Base-by-base conservation (phyloP, 192 early-diverging fungal species). In the Chytriomyces sp. region DNA sequence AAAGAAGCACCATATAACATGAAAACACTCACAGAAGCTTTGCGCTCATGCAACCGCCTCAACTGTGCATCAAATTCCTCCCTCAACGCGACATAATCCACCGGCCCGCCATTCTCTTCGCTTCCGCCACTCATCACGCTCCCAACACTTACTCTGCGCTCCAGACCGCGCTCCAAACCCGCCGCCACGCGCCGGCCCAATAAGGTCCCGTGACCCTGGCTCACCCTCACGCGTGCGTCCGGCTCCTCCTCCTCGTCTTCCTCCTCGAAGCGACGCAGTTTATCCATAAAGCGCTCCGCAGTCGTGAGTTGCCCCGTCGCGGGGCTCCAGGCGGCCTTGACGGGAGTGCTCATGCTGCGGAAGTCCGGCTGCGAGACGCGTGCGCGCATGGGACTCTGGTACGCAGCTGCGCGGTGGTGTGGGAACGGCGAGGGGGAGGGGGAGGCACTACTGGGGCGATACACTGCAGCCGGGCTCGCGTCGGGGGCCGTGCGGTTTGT, bases 191-290 rank as follows among this genome's bases (percentile, higher is more conserved):
- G 14, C 17, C 41, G 10, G 41, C 44, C 22, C 17, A n/a, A 22
- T 14, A 49, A n/a, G 44, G 17, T 49, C 17, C 44, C 22, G 14
- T 3, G 44, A 49, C 14, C 44, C 22, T 2, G 44, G 14, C 22
- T 22, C 44, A 49, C 22, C 22, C 44, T 49, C 44, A 49, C 44
- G 44, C 44, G 22, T 49, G 44, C 44, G 22, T 14, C 22, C 22
- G 17, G 44, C 44, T 49, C 2, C 14, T 49, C 44, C 17, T 49
- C 44, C 2, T 52, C 63, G 4, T 49, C 52, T 38, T 75, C 73
- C 36, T 64, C 64, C 39, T 75, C 73, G 32, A 69, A 75, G 53
- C 64, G 5, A 33, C 55, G 30, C 54, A 75, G 25, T 40, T 66
- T 64, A 30, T 75, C 55, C 54, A 67, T 30, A 37, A 75, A 68